A percentile compares a stretch with the other conserved stretches of the same genome.
Conservation (phyloP, 2,329 filamentous ascomycete genomes). For the Penicillium sp. region DNA sequence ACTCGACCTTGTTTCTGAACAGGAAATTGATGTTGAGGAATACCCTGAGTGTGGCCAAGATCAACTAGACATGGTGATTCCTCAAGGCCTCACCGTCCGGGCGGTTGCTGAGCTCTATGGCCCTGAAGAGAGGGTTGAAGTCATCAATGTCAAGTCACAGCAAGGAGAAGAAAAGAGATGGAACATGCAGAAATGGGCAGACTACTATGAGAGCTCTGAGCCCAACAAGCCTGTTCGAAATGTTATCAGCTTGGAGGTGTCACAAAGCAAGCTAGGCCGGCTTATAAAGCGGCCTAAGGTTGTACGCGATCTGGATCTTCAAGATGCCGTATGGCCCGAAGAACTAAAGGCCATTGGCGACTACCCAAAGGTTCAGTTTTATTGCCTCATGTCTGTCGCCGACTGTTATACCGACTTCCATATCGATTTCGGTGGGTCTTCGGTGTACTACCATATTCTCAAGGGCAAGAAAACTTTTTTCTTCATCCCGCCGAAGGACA, state of each 20-base stretch:
- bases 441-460: slow-evolving; percentile 69
- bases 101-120: slow-evolving; percentile 65
- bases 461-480: slow-evolving; percentile 70
- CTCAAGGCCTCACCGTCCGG: slow-evolving; percentile 61
- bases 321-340: slow-evolving; percentile 53
- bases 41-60: slow-evolving; percentile 64
- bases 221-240: slow-evolving; percentile 61
- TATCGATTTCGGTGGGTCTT: slow-evolving; percentile 70
- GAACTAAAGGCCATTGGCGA: slow-evolving; percentile 55
- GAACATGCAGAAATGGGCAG: slow-evolving; percentile 66
- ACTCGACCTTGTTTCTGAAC: slow-evolving; percentile 32
- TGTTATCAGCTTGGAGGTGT: slow-evolving; percentile 69
- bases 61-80: slow-evolving; percentile 67
- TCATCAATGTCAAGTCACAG: slow-evolving; percentile 69
- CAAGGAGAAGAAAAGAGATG: slow-evolving; percentile 64
- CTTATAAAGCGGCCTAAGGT: slow-evolving; percentile 63
- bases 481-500: slow-evolving; percentile 68
- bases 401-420: slow-evolving; percentile 73
- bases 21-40: slow-evolving; percentile 35
- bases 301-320: slow-evolving; percentile 61
- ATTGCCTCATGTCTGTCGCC: slow-evolving; percentile 69
- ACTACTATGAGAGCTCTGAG: slow-evolving; percentile 63
- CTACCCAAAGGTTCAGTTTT: slow-evolving; percentile 65
- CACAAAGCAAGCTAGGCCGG: slow-evolving; percentile 61
- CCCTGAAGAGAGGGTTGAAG: slow-evolving; percentile 61